Evolutionary conservation across 73 alveolate species (phyloP), one percentile per base, ranked within the genome.

Genomic region (Tetrahymena borealis): DNA sequence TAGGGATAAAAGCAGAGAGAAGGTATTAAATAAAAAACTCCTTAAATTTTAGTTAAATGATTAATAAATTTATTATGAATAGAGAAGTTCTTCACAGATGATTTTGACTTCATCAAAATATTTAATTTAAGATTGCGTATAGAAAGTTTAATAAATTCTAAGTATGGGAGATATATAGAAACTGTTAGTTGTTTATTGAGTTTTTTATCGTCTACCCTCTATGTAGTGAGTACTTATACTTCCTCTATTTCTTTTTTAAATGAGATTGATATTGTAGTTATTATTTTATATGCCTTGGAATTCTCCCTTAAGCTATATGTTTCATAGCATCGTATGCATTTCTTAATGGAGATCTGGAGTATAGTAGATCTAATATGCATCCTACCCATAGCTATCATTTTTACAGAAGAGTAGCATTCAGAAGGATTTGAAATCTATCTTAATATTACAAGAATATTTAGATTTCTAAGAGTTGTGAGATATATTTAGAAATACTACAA

Each of bases 401-500:
- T 60, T n/a, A 24, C 85, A 24, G 20, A 18, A 20, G 85, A 24
- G n/a, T 60, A 60, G 15, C 28, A 60, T 91, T 18, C 35, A 3
- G 78, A 93, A 41, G 85, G 85, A 60, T 33, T 93, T 38, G 33
- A 85, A n/a, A 93, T 91, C 40, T 41, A 79, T 41, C 60, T 93
- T 2, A 93, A 93, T 40, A 93, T 93, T 24, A 79, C 95, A 8
- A 38, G 95, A 33, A 90, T 93, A 12, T 39, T 93, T 38, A 28
- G 95, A 32, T 93, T 93, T n/a, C 38, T 93, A 16, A 79, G 95
- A 93, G 95, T 93, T 4, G 95, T 93, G 5, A 85, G 78, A 77
- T 79, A 90, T 16, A 93, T 93, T 16, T 39, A 85, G 33, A 93
- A 93, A 24, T 93, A 93, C 38, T 93, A 93, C 33, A 28, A 93